Evolutionary conservation across 768 basidiomycete species (phyloP).

Genomic region (Mrakia blollopis): DNA sequence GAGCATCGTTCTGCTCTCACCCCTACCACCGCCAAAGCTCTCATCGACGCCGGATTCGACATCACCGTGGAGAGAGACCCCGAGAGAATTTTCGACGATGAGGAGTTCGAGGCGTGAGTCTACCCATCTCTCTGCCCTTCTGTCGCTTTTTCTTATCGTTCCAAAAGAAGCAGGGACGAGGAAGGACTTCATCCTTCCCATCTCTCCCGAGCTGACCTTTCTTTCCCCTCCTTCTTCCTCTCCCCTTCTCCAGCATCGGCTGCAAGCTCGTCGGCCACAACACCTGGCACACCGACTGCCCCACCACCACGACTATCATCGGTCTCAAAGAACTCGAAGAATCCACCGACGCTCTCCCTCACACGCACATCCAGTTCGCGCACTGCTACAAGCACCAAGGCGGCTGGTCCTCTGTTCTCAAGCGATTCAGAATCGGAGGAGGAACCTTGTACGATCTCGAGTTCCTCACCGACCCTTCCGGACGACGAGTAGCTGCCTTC

Average conservation of each 20-base stretch:
- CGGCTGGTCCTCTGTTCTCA: constrained; percentile 81
- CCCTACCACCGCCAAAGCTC: constrained; percentile 78
- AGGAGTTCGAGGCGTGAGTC: constrained; percentile 85
- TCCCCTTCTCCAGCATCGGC: constrained; percentile 60
- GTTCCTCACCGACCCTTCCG: constrained; percentile 76
- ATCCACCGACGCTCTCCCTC: constrained; percentile 71
- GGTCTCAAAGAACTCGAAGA: constrained; percentile 93
- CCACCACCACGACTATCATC: constrained; percentile 65
- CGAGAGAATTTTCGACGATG: constrained; percentile 88
- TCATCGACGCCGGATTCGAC: constrained; percentile 84
- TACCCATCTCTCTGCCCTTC: constrained; percentile 16
- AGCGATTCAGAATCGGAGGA: constrained; percentile 74
- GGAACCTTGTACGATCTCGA: constrained; percentile 62
- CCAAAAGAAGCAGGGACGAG: not conserved
- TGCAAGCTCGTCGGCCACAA: constrained; percentile 82
- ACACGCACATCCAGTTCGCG: constrained; percentile 96
- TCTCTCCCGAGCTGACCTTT: constrained; percentile 7
- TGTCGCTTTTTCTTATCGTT: not conserved
- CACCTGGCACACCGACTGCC: constrained; percentile 69
- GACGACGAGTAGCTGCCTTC: constrained; percentile 93
- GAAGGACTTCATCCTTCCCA: not conserved
- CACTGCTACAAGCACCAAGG: constrained; percentile 96
- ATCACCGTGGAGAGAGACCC: constrained; percentile 88
- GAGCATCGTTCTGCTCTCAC: constrained; percentile 90
- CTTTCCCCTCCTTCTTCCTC: not conserved